These are phyloP conservation scores for Sordariomycetes sp. DNA, from an alignment of 2,329 filamentous ascomycete genomes.

Conservation along the genomic window DNA sequence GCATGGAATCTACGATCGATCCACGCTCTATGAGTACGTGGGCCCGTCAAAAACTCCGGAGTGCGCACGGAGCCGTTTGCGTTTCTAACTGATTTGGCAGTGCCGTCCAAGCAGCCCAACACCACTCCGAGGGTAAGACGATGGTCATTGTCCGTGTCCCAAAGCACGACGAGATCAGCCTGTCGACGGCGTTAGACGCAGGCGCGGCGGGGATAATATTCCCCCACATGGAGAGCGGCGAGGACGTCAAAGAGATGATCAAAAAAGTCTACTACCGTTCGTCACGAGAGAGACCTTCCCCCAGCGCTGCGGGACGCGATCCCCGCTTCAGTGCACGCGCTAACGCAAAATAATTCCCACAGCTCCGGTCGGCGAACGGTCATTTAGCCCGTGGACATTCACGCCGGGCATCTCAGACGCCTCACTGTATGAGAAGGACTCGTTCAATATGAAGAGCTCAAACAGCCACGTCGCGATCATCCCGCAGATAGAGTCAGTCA, in stretches of 20 bases:
- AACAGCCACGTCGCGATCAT: constrained; percentile 11
- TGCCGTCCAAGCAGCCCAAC: constrained; percentile 10
- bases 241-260: constrained; percentile 10
- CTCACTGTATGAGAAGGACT: constrained; percentile 10
- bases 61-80: background rate
- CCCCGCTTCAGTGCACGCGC: background rate
- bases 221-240: constrained; percentile 10
- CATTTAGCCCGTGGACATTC: constrained; percentile 10
- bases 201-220: constrained; percentile 10
- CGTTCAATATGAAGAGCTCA: constrained; percentile 11
- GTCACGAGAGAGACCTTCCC: background rate
- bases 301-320: background rate
- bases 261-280: constrained; percentile 11
- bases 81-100: background rate
- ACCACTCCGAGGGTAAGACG: constrained; percentile 12
- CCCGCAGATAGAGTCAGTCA: constrained; percentile 11
- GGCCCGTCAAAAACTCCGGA: background rate
- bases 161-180: constrained; percentile 9
- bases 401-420: constrained; percentile 9
- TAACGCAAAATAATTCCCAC: background rate
- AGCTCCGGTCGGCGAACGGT: constrained; percentile 9
- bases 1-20: constrained; percentile 7
- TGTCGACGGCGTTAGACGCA: constrained; percentile 11
- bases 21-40: constrained; percentile 8
- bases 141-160: constrained; percentile 10